Evolutionary conservation across 2,329 filamentous ascomycete genomes (phyloP).

Genomic region (Xylariaceae sp.): DNA sequence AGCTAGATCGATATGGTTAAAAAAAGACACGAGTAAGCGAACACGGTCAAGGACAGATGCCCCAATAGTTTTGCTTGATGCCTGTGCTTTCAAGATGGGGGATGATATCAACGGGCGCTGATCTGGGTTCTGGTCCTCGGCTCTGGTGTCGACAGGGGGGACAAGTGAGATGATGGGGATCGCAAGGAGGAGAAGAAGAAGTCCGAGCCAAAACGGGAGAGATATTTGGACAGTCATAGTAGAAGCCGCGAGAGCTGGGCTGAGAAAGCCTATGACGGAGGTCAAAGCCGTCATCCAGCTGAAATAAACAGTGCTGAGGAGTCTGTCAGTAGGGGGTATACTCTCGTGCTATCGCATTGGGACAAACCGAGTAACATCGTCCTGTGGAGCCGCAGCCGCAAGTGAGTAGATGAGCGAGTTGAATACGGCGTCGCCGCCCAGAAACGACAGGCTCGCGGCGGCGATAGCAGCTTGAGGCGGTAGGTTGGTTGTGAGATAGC

Average conservation of each 20-base stretch:
- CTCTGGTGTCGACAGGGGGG: slow-evolving; percentile 16
- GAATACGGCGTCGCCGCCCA: slow-evolving; percentile 49
- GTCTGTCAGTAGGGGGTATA: slow-evolving; percentile 13
- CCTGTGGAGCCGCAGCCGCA: slow-evolving; percentile 41
- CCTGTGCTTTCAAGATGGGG: slow-evolving; percentile 35
- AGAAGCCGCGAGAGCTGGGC: slow-evolving; percentile 43
- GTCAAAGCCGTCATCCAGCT: slow-evolving; percentile 48
- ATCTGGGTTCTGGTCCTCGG: slow-evolving; percentile 26
- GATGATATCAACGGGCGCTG: slow-evolving; percentile 38
- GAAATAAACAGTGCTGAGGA: slow-evolving; percentile 43
- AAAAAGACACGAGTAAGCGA: slow-evolving; percentile 28
- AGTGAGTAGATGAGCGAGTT: slow-evolving; percentile 47
- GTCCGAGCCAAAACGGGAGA: slow-evolving; percentile 43
- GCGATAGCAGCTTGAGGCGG: slow-evolving; percentile 38
- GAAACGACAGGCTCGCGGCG: slow-evolving; percentile 40
- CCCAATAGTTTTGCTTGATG: slow-evolving; percentile 16
- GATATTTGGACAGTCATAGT: slow-evolving; percentile 42
- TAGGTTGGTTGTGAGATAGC: slow-evolving; percentile 35
- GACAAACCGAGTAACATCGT: slow-evolving; percentile 35
- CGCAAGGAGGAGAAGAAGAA: slow-evolving; percentile 33
- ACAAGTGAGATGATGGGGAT: slow-evolving; percentile 31
- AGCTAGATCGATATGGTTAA: slow-evolving; percentile 41
- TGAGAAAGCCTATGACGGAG: slow-evolving; percentile 43
- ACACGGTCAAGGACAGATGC: slow-evolving; percentile 27
- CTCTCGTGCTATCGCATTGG: no score